phyloP scores from a whole-genome alignment of 306 rosid genomes.

The Cucurbita maxima region DNA sequence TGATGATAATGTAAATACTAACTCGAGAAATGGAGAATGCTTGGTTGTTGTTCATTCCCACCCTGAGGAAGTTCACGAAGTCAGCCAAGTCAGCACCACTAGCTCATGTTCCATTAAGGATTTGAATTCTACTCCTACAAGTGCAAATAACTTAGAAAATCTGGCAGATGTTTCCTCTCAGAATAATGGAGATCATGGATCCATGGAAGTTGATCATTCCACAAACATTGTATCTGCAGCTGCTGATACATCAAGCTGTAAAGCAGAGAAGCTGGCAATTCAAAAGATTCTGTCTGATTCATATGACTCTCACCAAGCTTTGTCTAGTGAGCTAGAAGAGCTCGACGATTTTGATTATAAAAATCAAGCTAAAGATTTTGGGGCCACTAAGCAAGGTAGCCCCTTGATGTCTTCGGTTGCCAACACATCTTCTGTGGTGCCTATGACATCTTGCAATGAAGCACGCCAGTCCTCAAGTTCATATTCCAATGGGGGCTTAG shows the following conservation, averaged over 20 bases:
- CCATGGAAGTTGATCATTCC: slow-evolving; percentile 13
- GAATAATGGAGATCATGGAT: slow-evolving; percentile 31
- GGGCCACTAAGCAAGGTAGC: slow-evolving; percentile 12
- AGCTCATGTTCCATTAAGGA: slow-evolving; percentile 30
- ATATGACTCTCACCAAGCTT: slow-evolving; percentile 31
- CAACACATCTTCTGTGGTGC: slow-evolving; percentile 18
- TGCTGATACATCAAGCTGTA: slow-evolving; percentile 29
- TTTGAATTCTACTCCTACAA: neutral
- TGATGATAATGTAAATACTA: slow-evolving; percentile 34
- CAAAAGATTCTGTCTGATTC: slow-evolving; percentile 55
- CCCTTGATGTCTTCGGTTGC: slow-evolving; percentile 22
- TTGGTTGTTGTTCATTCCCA: slow-evolving; percentile 15
- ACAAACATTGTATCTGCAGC: slow-evolving; percentile 7
- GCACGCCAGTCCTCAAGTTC: slow-evolving; percentile 17
- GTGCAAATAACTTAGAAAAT: slow-evolving; percentile 17
- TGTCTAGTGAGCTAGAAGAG: slow-evolving; percentile 55
- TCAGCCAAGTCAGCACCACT: slow-evolving; percentile 24
- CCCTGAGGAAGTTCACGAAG: slow-evolving; percentile 30
- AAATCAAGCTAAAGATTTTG: slow-evolving; percentile 34
- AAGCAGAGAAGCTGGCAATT: slow-evolving; percentile 54
- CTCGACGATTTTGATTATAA: slow-evolving; percentile 38
- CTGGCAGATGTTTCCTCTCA: slow-evolving; percentile 21
- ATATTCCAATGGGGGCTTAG: slow-evolving; percentile 34
- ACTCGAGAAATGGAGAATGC: slow-evolving; percentile 26
- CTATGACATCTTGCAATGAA: slow-evolving; percentile 20